Evolutionary conservation across 116 monocot species (phyloP).

Genomic region (Iris pallida): DNA sequence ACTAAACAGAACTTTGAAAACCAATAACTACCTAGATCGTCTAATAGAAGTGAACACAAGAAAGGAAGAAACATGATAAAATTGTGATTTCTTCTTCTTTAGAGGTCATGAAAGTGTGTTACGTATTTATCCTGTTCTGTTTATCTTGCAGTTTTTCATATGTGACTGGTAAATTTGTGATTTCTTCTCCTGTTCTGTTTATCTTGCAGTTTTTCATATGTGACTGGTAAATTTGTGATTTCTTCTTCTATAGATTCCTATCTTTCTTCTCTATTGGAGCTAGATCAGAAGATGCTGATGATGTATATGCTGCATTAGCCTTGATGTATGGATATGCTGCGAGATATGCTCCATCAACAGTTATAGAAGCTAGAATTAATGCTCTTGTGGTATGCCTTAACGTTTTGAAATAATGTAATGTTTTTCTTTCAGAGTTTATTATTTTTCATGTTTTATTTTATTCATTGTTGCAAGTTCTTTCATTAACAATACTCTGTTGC

Average conservation of each 20-base stretch:
- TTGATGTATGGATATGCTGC: constrained; percentile 99
- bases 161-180: background rate
- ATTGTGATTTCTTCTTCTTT: too few species aligned
- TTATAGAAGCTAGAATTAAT: constrained; percentile 97
- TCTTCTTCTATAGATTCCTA: constrained; percentile 46
- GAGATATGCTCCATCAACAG: constrained; percentile 93
- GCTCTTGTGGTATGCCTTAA: constrained; percentile 83
- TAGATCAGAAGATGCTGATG: constrained; percentile 70
- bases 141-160: background rate
- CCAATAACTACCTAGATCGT: too few species aligned
- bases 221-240: background rate
- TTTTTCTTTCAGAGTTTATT: background rate
- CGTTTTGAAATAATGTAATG: background rate
- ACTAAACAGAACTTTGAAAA: too few species aligned
- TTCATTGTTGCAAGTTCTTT: background rate
- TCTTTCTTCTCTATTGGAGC: constrained; percentile 60
- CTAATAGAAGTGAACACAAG: too few species aligned
- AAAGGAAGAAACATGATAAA: too few species aligned
- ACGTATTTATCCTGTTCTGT: too few species aligned
- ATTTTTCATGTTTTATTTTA: background rate
- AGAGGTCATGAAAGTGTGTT: too few species aligned
- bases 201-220: background rate
- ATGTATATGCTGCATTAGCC: constrained; percentile 91
- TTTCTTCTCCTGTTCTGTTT: background rate
- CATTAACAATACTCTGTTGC: too few species aligned